Evolutionary conservation across 257 asterid species (phyloP).

Genomic region (Paraleonurus japonicus): DNA sequence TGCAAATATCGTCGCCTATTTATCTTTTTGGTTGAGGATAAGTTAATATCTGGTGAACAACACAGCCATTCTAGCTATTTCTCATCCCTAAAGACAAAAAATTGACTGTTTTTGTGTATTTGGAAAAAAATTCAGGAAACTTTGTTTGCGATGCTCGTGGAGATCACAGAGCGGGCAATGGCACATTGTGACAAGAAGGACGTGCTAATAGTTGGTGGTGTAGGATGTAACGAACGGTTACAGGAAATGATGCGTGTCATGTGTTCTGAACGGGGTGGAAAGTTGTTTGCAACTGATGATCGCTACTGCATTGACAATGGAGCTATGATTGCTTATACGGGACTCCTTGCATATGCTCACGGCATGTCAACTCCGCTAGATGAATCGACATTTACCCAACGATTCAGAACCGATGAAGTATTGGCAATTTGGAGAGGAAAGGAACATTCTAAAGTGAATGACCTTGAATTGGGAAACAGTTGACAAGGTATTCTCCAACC

Average conservation of each 20-base stretch:
- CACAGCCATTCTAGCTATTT: background rate
- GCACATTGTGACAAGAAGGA: conserved; percentile 94
- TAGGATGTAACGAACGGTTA: conserved; percentile 83
- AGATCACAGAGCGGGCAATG: conserved; percentile 94
- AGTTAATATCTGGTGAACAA: background rate
- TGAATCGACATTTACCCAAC: conserved; percentile 86
- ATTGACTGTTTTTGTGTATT: background rate
- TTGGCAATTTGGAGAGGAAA: conserved; percentile 86
- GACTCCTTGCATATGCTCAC: conserved; percentile 80
- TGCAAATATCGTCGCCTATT: background rate
- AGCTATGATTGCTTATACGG: conserved; percentile 98
- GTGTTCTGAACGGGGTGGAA: conserved; percentile 95
- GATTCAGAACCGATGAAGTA: conserved; percentile 95
- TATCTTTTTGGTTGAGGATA: background rate
- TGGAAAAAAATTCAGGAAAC: conserved; percentile 60
- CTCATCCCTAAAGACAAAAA: background rate
- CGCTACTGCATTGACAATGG: conserved; percentile 94
- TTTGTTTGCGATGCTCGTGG: conserved; percentile 96
- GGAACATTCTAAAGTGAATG: conserved; percentile 42
- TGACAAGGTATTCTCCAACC: conserved; percentile 26
- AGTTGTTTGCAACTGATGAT: conserved; percentile 81
- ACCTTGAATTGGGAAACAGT: conserved; percentile 12
- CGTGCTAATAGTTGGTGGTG: conserved; percentile 96
- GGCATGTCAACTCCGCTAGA: conserved; percentile 69
- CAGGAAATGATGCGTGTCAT: conserved; percentile 93